Evolutionary conservation across 345 rosid genomes (phyloP), one percentile per base, ranked within the genome.

Genomic region (Syzygium aqueum): DNA sequence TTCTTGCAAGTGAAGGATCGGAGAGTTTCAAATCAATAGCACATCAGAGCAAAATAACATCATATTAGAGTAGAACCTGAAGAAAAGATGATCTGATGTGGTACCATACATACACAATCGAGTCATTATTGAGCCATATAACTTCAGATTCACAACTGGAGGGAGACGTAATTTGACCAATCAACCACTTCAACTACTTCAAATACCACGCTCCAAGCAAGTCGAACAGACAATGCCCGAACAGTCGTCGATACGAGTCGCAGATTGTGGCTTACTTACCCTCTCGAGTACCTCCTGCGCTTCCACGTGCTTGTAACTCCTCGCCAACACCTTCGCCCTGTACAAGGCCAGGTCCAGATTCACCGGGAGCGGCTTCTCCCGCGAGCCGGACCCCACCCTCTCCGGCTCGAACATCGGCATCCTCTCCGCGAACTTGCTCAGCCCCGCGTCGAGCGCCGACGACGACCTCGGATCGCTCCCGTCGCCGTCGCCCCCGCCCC

Each of bases 391-490:
- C 78, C 87, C 95, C 85, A 92, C 90, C 86, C 96, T 92, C 92
- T 88, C 91, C 4, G 99, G 99, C 90, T 97, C 99, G 88, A 97
- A 97, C 43, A 97, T 93, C 19, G 96, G 97, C 95, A 97, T 90
- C 92, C 94, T 96, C 94, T 94, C 94, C 5, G 99, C 98, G 25
- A 96, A 93, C 83, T 94, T 89, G 57, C 89, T 91, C 17, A 97
- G 94, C 54, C 95, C 91, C 2, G 92, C 95, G 73, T 95, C 97
- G 16, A 95, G 91, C 27, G 90, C 92, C 57, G 92, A 88, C 14
- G 95, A 14, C 56, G 95, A 14, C 56, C 2, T 73, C 49, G 49
- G 82, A 37, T 73, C 91, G 77, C 30, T 67, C 5, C 87, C 92
- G 53, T 50, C 52, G 77, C 19, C 28, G 28, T 89, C 92, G 3